A percentile compares a stretch with the other conserved stretches of the same genome.
Evolutionary conservation across 495 filamentous ascomycete genomes (phyloP).

Genomic region (Tuber indicum): DNA sequence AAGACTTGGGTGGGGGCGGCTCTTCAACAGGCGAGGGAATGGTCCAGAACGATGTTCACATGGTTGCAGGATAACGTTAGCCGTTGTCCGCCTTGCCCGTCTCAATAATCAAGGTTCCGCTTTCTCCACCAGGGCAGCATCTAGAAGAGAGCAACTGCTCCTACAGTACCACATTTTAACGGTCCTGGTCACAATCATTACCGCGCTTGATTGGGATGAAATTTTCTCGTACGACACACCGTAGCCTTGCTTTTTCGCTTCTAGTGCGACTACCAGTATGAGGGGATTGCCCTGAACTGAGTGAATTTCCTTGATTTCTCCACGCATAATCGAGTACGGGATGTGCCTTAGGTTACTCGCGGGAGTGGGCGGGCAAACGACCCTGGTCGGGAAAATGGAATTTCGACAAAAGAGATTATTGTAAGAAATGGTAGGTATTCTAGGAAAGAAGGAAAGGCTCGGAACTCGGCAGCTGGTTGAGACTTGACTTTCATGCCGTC

Average conservation of each 20-base stretch:
- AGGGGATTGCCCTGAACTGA: neutral
- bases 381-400: too few species aligned
- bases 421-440: slow-evolving; percentile 5
- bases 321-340: neutral
- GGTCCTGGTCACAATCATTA: neutral
- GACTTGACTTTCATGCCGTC: too few species aligned
- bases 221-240: neutral
- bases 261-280: neutral
- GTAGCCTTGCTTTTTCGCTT: neutral
- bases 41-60: neutral
- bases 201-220: neutral
- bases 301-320: neutral
- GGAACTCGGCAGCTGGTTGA: too few species aligned
- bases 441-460: too few species aligned
- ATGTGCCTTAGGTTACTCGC: neutral
- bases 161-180: neutral
- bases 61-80: neutral
- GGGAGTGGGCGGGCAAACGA: too few species aligned
- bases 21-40: neutral
- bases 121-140: neutral
- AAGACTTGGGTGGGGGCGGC: neutral
- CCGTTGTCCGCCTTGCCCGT: neutral
- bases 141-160: neutral
- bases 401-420: slow-evolving; percentile 11
- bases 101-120: neutral